A percentile compares a stretch with the other conserved stretches of the same genome.
phyloP scores from a whole-genome alignment of 805 yeast genomes.

The Yarrowia porcina region DNA sequence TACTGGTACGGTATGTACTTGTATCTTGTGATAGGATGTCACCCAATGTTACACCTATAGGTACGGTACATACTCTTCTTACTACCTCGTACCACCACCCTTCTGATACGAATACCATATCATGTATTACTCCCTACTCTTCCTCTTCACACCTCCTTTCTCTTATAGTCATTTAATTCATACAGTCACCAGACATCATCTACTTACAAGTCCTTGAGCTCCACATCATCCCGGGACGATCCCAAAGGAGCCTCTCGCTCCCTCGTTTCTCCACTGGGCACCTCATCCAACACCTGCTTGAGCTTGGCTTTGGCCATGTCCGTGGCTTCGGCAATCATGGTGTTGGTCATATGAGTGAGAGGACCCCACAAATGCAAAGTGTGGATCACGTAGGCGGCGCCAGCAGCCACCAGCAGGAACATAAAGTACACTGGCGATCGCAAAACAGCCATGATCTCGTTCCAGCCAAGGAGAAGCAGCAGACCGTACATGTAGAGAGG shows the following conservation, averaged over 20 bases:
- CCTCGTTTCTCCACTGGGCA: background rate
- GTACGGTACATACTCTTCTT: no score
- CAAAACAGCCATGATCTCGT: slow-evolving; percentile 83
- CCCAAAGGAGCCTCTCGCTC: background rate
- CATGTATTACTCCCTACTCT: background rate
- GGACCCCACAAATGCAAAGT: slow-evolving; percentile 75
- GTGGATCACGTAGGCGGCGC: slow-evolving; percentile 64
- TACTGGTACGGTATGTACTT: no score
- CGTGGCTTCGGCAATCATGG: slow-evolving; percentile 56
- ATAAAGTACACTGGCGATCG: slow-evolving; percentile 78
- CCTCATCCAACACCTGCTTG: slow-evolving; percentile 50
- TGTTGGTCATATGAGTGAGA: slow-evolving; percentile 54
- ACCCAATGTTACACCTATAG: no score
- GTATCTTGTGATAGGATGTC: no score
- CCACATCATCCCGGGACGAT: background rate
- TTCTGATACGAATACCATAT: no score
- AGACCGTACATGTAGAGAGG: slow-evolving; percentile 79
- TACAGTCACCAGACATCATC: background rate
- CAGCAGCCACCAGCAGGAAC: slow-evolving; percentile 53
- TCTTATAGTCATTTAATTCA: no score
- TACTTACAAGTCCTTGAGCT: slow-evolving; percentile 18
- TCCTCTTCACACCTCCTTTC: no score
- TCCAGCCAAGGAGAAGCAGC: slow-evolving; percentile 84
- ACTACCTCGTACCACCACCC: no score
- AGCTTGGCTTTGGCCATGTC: slow-evolving; percentile 58